Evolutionary conservation across 75 land plant genomes (phyloP).

Genomic region (Ceratopteris richardii): DNA sequence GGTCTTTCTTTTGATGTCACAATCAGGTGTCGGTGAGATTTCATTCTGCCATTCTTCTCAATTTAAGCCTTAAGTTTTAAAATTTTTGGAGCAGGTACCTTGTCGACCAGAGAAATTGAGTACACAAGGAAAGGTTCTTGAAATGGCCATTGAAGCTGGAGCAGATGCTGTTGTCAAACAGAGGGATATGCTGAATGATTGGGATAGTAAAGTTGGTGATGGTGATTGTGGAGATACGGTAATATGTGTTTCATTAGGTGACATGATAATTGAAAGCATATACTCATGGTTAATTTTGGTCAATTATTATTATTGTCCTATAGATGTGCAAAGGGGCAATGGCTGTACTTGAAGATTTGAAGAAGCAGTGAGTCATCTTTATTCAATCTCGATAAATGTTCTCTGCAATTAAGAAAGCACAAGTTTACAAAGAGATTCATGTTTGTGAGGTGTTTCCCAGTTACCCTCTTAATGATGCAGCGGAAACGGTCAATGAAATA

Average conservation of each 20-base stretch:
- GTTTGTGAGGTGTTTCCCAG: conserved; percentile 24
- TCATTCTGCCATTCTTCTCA: no score
- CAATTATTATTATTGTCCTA: no score
- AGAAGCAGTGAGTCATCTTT: conserved; percentile 39
- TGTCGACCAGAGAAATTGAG: conserved; percentile 55
- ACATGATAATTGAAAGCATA: background rate
- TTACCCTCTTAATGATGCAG: conserved; percentile 92
- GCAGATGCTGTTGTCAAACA: conserved; percentile 55
- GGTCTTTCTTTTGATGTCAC: no score
- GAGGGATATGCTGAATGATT: conserved; percentile 69
- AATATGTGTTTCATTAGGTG: conserved; percentile 17
- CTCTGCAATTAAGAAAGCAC: background rate
- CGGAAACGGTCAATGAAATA: conserved; percentile 81
- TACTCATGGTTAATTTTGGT: background rate
- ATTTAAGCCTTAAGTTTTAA: no score
- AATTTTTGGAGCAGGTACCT: no score
- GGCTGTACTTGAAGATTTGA: conserved; percentile 81
- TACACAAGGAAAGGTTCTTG: conserved; percentile 53
- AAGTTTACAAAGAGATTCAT: background rate
- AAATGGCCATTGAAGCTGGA: conserved; percentile 83
- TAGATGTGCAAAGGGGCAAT: conserved; percentile 91
- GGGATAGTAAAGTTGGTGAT: conserved; percentile 92
- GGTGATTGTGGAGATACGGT: conserved; percentile 97
- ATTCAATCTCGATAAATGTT: background rate
- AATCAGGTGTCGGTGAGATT: no score